Base-by-base conservation (phyloP, 345 rosid genomes). In the Citrus hindsii region DNA sequence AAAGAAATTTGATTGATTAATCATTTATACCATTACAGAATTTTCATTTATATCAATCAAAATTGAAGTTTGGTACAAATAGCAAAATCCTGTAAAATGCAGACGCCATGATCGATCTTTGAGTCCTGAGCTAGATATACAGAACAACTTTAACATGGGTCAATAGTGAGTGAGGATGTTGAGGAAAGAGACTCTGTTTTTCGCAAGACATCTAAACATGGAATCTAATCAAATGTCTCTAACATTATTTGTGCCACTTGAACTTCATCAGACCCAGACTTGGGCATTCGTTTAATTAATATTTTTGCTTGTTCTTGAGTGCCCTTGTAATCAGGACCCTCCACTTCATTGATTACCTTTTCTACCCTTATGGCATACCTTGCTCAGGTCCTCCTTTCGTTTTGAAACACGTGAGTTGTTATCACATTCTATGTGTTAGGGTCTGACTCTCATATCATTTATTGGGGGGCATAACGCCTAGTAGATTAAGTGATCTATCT, bases 131-230 rank as follows among this genome's bases (percentile, higher is more conserved):
- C 51, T 42, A 38, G 9, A 60, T 61, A 7, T 42, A 75, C 51
- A 72, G 4, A 33, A 37, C 51, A 37, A 27, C 0, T 19, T 38
- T 62, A 19, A 27, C 35, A 42, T 13, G 51, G 51, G 10, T 67
- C 32, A 51, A 38, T 80, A 68, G 19, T 73, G 46, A 73, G 91
- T 79, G 73, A 88, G 86, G 55, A 85, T 83, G 79, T 90, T 86
- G 5, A 90, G 92, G 38, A 90, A 84, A 77, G 65, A 80, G 59
- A 90, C 90, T 73, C 89, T 88, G 56, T 86, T 84, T 71, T 83
- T 86, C 9, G 85, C 81, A 18, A 88, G 84, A 69, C 89, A 84
- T 84, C 79, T 82, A 68, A 85, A 87, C 76, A 88, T 46, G 25
- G 83, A 82, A 56, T 87, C 87, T 42, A 88, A 82, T 53, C 88